Evolutionary conservation across 2,329 filamentous ascomycete genomes (phyloP).

Genomic region (Gnomoniopsis smithogilvyi): DNA sequence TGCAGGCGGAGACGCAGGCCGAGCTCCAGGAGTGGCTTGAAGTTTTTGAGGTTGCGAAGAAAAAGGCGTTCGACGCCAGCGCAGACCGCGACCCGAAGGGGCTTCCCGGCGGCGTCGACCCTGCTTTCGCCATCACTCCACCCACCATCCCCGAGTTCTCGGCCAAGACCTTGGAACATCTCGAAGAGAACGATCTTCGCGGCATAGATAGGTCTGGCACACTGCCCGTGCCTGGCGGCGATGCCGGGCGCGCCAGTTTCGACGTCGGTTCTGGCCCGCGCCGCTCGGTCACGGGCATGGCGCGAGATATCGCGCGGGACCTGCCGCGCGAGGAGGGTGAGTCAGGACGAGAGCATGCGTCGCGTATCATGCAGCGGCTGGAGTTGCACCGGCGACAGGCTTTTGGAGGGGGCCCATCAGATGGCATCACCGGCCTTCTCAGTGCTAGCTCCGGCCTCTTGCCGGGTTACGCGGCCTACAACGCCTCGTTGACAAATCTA

Average conservation of each 20-base stretch:
- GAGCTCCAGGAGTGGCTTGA: constrained; percentile 95
- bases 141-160: constrained; percentile 89
- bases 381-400: constrained; percentile 82
- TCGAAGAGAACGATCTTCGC: constrained; percentile 27
- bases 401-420: constrained; percentile 46
- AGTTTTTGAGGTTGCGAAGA: constrained; percentile 91
- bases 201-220: constrained; percentile 58
- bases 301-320: constrained; percentile 44
- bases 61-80: constrained; percentile 78
- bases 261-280: constrained; percentile 56
- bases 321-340: constrained; percentile 65
- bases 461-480: constrained; percentile 50
- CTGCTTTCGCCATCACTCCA: constrained; percentile 89
- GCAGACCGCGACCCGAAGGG: constrained; percentile 48
- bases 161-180: constrained; percentile 57
- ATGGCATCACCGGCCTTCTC: constrained; percentile 80
- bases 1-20: constrained; percentile 89
- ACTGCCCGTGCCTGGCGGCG: constrained; percentile 62
- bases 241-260: constrained; percentile 64
- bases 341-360: constrained; percentile 73
- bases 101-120: constrained; percentile 52
- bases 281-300: constrained; percentile 54
- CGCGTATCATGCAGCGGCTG: constrained; percentile 88
- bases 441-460: constrained; percentile 79
- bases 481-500: constrained; percentile 22